A percentile compares a stretch with the other conserved stretches of the same genome.
These are phyloP conservation scores for Gnomoniopsis sp. DNA, from an alignment of 2,329 filamentous ascomycete genomes.

Conservation along the genomic window DNA sequence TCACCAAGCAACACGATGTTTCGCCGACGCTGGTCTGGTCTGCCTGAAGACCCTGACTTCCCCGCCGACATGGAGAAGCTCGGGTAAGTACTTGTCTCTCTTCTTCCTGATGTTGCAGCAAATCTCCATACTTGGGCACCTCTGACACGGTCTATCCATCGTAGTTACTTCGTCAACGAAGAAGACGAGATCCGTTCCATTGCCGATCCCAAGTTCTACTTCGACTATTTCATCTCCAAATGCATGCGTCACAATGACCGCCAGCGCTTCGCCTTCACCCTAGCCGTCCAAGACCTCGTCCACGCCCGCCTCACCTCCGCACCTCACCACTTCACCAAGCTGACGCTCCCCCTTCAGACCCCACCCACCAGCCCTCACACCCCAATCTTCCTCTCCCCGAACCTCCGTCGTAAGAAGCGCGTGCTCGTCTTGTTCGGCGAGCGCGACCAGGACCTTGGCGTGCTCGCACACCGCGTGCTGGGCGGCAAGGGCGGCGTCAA, in stretches of 20 bases:
- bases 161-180: slow-evolving; percentile 75
- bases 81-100: slow-evolving; percentile 51
- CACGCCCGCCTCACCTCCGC: slow-evolving; percentile 53
- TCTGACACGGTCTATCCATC: background rate
- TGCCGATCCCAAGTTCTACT: slow-evolving; percentile 63
- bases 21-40: slow-evolving; percentile 61
- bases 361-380: slow-evolving; percentile 52
- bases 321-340: slow-evolving; percentile 52
- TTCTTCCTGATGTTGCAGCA: background rate
- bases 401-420: slow-evolving; percentile 55
- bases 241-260: slow-evolving; percentile 75
- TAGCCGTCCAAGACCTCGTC: slow-evolving; percentile 64
- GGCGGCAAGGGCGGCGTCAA: slow-evolving; percentile 63
- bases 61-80: slow-evolving; percentile 64
- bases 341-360: slow-evolving; percentile 57
- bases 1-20: slow-evolving; percentile 59
- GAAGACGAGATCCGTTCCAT: slow-evolving; percentile 72
- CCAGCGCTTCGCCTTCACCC: slow-evolving; percentile 71
- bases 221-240: slow-evolving; percentile 69
- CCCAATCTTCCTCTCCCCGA: slow-evolving; percentile 60
- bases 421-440: slow-evolving; percentile 76
- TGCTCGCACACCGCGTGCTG: slow-evolving; percentile 68
- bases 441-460: slow-evolving; percentile 65
- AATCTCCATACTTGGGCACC: background rate
- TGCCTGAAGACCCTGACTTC: slow-evolving; percentile 69